Evolutionary conservation across 331 rosid genomes (phyloP), one percentile per base, ranked within the genome.

Genomic region (Malus hybrid): DNA sequence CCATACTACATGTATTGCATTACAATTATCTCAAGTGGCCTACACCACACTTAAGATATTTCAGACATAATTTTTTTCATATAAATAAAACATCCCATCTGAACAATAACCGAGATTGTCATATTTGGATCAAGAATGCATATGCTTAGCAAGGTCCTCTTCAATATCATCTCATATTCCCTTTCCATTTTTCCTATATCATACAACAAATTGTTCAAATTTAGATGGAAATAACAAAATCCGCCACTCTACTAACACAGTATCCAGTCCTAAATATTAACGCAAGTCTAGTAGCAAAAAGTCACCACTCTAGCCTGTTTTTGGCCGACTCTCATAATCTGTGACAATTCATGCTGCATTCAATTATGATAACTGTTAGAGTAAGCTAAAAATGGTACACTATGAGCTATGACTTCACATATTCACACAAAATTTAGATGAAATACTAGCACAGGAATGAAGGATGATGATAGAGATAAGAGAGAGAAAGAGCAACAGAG

Each of bases 131-230:
- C 82, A 63, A 87, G 78, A 66, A 92, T 77, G 80, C 90, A 90
- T 15, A 92, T 87, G 75, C 96, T 90, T 78, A 87, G 87, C 72
- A 92, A 60, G 20, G 89, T 87, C 71, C 87, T 85, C 83, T 87
- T 92, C 67, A 92, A 48, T 77, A 92, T 85, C 93, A 92, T 88
- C 87, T 92, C 97, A 62, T 86, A 88, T 81, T 92, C 96, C 88
- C 79, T 85, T 67, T 85, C 86, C 67, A 61, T 52, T 79, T 90
- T 87, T 67, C 93, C 96, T 88, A 78, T 57, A 78, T 52, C 61
- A 72, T 6, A 5, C 28, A 32, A 55, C 68, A 67, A 70, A 19
- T 1, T 15, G 5, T 14, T 10, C 29, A 59, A 75, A 54, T 55
- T 28, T 24, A 7, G 52, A 20, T 18, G 14, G 19, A 52, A 59